phyloP scores from a whole-genome alignment of 2,329 filamentous ascomycete genomes.

The Dryadomyces quercivorus region DNA sequence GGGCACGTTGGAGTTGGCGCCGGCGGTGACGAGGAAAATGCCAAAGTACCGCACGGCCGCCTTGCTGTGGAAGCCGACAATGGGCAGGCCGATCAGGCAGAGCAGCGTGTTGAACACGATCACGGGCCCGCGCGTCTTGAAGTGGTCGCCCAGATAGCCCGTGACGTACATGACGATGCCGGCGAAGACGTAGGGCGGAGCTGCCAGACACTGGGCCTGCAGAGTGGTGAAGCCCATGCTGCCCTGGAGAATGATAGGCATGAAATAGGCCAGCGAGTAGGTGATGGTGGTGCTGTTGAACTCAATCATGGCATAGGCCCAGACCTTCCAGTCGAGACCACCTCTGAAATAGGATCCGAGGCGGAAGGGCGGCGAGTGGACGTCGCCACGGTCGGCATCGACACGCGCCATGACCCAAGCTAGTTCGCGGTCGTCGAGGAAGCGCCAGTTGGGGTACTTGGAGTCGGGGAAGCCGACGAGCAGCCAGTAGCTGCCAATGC shows the following conservation, averaged over 20 bases:
- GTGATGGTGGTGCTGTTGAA: slow-evolving; percentile 58
- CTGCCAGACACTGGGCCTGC: slow-evolving; percentile 56
- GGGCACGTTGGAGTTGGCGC: slow-evolving; percentile 67
- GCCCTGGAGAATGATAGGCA: slow-evolving; percentile 58
- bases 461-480: slow-evolving; percentile 54
- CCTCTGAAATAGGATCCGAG: slow-evolving; percentile 32
- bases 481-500: slow-evolving; percentile 38
- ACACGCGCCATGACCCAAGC: slow-evolving; percentile 42
- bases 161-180: slow-evolving; percentile 48
- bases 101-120: slow-evolving; percentile 42
- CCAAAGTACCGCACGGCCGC: slow-evolving; percentile 56
- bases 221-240: slow-evolving; percentile 54
- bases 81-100: slow-evolving; percentile 54
- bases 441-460: slow-evolving; percentile 35
- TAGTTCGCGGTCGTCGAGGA: slow-evolving; percentile 38
- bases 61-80: slow-evolving; percentile 55
- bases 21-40: slow-evolving; percentile 64
- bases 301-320: slow-evolving; percentile 48
- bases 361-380: slow-evolving; percentile 39
- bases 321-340: slow-evolving; percentile 43
- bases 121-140: slow-evolving; percentile 52
- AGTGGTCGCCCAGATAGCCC: slow-evolving; percentile 55
- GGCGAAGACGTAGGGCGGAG: slow-evolving; percentile 56
- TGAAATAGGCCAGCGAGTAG: slow-evolving; percentile 68
- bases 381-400: slow-evolving; percentile 44